phyloP scores from a whole-genome alignment of 495 filamentous ascomycete species.

The Rhypophila decipiens region DNA sequence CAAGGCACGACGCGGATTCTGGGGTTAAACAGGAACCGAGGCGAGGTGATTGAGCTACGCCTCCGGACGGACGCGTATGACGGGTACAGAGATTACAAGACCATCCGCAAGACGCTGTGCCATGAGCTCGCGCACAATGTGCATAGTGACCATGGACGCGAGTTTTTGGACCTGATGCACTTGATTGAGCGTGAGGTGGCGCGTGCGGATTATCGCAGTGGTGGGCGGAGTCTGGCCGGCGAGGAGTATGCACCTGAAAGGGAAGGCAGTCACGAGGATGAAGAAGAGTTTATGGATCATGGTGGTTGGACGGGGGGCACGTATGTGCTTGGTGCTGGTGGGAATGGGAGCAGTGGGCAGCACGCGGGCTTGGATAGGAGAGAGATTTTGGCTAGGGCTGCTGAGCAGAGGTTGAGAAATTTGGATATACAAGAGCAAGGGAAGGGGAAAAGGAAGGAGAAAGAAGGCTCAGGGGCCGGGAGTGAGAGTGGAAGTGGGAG shows the following conservation, averaged over 20 bases:
- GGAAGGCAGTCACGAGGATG: conserved; percentile 19
- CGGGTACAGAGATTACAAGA: conserved; percentile 86
- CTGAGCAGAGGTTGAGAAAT: conserved; percentile 53
- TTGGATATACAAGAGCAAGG: neutral
- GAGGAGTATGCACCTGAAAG: conserved; percentile 56
- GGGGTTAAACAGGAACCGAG: conserved; percentile 80
- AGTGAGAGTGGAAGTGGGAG: conserved; percentile 1
- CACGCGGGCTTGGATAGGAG: conserved; percentile 39
- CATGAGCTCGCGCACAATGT: conserved; percentile 96
- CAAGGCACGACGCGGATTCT: conserved; percentile 66
- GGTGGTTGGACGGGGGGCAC: conserved; percentile 83
- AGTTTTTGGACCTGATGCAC: conserved; percentile 83
- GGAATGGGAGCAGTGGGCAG: conserved; percentile 8
- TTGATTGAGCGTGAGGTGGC: conserved; percentile 86
- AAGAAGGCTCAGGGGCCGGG: neutral
- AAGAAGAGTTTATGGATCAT: conserved; percentile 63
- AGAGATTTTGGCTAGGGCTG: conserved; percentile 69
- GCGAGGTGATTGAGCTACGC: conserved; percentile 86
- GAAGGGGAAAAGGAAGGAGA: neutral
- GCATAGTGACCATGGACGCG: conserved; percentile 68
- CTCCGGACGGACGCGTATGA: conserved; percentile 90
- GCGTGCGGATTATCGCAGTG: conserved; percentile 62
- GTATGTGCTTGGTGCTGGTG: conserved; percentile 65
- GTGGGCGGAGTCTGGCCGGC: conserved; percentile 57
- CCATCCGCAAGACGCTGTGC: conserved; percentile 84